Evolutionary conservation across 1,139 yeast species (phyloP).

Genomic region (Lodderomyces oxycetoniae): DNA sequence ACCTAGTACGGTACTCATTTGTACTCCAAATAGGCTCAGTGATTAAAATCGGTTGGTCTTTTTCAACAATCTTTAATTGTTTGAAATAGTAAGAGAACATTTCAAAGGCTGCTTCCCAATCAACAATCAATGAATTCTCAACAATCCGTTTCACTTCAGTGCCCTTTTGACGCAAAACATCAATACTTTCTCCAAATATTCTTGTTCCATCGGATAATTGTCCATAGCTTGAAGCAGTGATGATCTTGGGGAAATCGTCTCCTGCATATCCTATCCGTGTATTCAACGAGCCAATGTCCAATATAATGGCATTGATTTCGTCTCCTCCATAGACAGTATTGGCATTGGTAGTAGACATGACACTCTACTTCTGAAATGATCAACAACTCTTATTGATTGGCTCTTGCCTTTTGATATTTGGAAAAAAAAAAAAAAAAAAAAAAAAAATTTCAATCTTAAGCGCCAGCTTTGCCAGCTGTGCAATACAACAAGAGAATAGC

Average conservation of each 20-base stretch:
- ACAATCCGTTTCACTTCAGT: conserved; percentile 56
- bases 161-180: conserved; percentile 45
- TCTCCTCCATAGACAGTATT: conserved; percentile 50
- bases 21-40: conserved; percentile 90
- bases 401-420: too few species aligned
- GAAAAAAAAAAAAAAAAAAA: too few species aligned
- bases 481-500: too few species aligned
- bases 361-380: too few species aligned
- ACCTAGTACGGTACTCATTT: conserved; percentile 59
- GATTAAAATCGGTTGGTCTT: conserved; percentile 70
- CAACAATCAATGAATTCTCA: conserved; percentile 54
- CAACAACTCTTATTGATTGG: too few species aligned
- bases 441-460: too few species aligned
- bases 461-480: too few species aligned
- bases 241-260: conserved; percentile 80
- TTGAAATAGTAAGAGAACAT: conserved; percentile 57
- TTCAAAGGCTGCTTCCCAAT: conserved; percentile 73
- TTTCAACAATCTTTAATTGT: conserved; percentile 47
- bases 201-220: conserved; percentile 13
- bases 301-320: conserved; percentile 84
- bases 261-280: conserved; percentile 94
- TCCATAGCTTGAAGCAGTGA: conserved; percentile 61
- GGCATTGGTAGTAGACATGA: conserved; percentile 12
- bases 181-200: conserved; percentile 54
- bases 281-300: conserved; percentile 83